Percentiles rank a stretch among this genome's conserved stretches.
Conservation (phyloP, 2,329 filamentous ascomycete species). For the Microcyclosporella mali region DNA sequence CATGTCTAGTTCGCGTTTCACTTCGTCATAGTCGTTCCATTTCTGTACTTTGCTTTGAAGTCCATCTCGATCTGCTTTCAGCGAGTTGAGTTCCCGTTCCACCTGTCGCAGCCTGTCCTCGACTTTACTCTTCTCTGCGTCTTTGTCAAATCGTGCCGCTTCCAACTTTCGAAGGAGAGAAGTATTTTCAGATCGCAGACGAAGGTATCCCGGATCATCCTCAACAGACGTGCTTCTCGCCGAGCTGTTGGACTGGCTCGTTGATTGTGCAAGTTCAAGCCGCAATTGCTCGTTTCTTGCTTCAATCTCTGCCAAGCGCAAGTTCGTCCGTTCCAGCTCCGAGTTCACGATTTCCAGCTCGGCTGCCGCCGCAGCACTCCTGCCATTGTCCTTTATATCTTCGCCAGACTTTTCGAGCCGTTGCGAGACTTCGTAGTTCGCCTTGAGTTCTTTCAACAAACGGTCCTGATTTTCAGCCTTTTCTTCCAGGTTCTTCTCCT, state of each 20-base stretch:
- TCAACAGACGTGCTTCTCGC: conserved; percentile 61
- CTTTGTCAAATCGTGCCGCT: conserved; percentile 72
- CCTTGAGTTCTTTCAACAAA: conserved; percentile 87
- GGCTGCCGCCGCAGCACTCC: conserved; percentile 68
- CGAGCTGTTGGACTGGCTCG: conserved; percentile 60
- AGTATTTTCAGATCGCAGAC: conserved; percentile 87
- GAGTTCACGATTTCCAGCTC: conserved; percentile 91
- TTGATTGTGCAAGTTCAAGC: conserved; percentile 81
- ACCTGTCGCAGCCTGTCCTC: conserved; percentile 70
- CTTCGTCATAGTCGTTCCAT: conserved; percentile 90
- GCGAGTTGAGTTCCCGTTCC: conserved; percentile 67
- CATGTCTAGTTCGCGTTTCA: conserved; percentile 93
- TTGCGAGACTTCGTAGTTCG: conserved; percentile 93
- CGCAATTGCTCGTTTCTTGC: conserved; percentile 90
- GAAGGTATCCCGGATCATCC: conserved; percentile 83
- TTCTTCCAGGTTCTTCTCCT: conserved; percentile 84
- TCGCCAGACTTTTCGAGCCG: conserved; percentile 67
- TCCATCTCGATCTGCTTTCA: conserved; percentile 74
- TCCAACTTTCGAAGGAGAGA: conserved; percentile 86
- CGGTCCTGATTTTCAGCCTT: conserved; percentile 93
- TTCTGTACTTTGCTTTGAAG: conserved; percentile 77
- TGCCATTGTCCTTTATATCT: conserved; percentile 50
- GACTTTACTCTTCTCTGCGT: conserved; percentile 68
- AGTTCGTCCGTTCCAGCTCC: conserved; percentile 82
- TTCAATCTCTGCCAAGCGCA: conserved; percentile 82